A percentile compares a stretch with the other conserved stretches of the same genome.
Conservation (phyloP, 805 yeast genomes). For the Suhomyces sp. region DNA sequence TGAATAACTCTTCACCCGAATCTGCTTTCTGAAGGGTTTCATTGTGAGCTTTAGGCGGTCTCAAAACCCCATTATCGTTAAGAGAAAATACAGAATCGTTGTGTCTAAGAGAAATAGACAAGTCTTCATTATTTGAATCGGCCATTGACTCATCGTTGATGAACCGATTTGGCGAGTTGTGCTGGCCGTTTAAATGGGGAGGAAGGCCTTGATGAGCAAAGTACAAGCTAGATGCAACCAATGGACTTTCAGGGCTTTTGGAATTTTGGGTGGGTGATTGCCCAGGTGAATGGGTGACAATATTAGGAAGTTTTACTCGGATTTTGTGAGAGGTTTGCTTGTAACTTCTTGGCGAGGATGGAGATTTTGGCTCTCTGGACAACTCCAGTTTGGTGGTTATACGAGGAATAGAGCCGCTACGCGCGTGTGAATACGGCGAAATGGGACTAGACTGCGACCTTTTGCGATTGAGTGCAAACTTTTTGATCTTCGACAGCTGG, state of each 20-base stretch:
- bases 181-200: constrained; percentile 39
- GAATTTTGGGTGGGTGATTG: neutral
- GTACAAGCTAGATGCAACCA: constrained; percentile 44
- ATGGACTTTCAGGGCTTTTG: constrained; percentile 18
- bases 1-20: neutral
- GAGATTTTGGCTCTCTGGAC: neutral
- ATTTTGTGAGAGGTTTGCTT: constrained; percentile 10
- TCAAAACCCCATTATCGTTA: constrained; percentile 17
- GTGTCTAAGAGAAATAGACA: constrained; percentile 38
- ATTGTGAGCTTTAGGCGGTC: constrained; percentile 20
- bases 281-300: constrained; percentile 7
- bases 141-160: constrained; percentile 15
- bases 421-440: neutral
- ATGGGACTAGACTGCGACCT: constrained; percentile 11
- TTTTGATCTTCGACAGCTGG: neutral
- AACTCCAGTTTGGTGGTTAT: neutral
- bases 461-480: constrained; percentile 8
- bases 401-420: constrained; percentile 1
- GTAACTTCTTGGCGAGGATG: neutral
- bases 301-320: constrained; percentile 12
- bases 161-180: neutral
- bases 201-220: constrained; percentile 60
- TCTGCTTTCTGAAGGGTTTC: neutral
- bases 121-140: constrained; percentile 18
- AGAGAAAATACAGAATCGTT: constrained; percentile 34